A percentile compares a stretch with the other conserved stretches of the same genome.
Evolutionary conservation across 2,329 filamentous ascomycete genomes (phyloP).

Genomic region (Fusarium pseudonygamai): DNA sequence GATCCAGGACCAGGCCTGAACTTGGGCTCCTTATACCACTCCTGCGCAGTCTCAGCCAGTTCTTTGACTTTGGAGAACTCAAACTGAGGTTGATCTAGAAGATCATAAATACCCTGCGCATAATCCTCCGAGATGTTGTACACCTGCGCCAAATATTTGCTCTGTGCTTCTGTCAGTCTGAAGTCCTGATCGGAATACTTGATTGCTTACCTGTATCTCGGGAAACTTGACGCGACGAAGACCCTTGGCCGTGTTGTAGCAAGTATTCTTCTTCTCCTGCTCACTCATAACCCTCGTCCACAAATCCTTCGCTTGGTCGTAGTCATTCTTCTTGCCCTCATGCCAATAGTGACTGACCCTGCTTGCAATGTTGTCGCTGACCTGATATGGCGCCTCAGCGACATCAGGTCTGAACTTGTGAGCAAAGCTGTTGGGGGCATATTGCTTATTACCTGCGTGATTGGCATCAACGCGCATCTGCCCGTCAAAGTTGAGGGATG

Average conservation of each 20-base stretch:
- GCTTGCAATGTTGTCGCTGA: background rate
- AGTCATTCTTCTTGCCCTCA: slow-evolving; percentile 6
- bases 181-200: fast-evolving
- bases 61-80: background rate
- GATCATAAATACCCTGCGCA: background rate
- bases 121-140: slow-evolving; percentile 9
- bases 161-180: background rate
- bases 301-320: background rate
- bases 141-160: background rate
- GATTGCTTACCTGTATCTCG: background rate
- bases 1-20: background rate
- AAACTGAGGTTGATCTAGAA: background rate
- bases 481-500: slow-evolving; percentile 1
- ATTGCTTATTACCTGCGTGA: slow-evolving; percentile 7
- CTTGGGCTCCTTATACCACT: slow-evolving; percentile 9
- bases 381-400: slow-evolving; percentile 2
- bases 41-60: background rate
- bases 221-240: background rate
- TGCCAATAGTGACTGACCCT: background rate
- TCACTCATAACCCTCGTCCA: slow-evolving; percentile 1
- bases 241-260: slow-evolving; percentile 1
- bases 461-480: background rate
- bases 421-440: background rate
- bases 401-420: slow-evolving; percentile 3
- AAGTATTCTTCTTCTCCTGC: slow-evolving; percentile 7